Base-by-base conservation (phyloP, 345 rosid genomes). In the Kandelia obovata region DNA sequence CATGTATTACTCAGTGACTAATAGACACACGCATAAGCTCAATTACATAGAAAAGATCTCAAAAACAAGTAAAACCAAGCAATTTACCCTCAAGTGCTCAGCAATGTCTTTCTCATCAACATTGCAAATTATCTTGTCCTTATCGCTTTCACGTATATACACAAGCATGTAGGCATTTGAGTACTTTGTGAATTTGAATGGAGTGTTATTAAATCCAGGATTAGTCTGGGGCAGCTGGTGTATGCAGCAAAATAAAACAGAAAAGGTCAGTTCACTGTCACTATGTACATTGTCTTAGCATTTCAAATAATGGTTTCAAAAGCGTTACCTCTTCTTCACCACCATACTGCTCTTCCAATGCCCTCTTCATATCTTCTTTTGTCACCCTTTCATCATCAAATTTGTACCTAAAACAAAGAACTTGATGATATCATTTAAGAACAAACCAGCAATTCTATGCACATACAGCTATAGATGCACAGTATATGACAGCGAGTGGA, bases 121-220 rank as follows among this genome's bases (percentile, higher is more conserved):
- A 66, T 92, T 85, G 77, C 99, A 92, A 62, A 95, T 89, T 62
- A 95, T 92, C 84, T 92, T 92, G 76, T 90, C 98, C 83, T 90
- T 90, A 85, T 92, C 99, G 67, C 89, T 90, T 70, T 95, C 98
- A 65, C 99, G 96, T 68, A 95, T 88, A 70, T 95, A 95, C 67
- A 95, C 99, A 80, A 95, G 94, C 99, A 95, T 95, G 82, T 95
- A 95, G 25, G 99, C 99, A 80, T 95, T 95, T 53, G 98, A 92
- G 74, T 90, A 86, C 76, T 95, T 92, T 56, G 97, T 90, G 81
- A 88, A 92, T 71, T 95, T 90, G 71, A 92, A 90, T 59, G 94
- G 94, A 68, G 91, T 83, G 78, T 86, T 92, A 80, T 92, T 92
- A 79, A 95, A 95, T 71, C 97, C 99, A 32, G 96, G 97, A 83